Evolutionary conservation across 805 yeast species (phyloP), one percentile per base, ranked within the genome.

Genomic region (Yarrowia keelungensis): DNA sequence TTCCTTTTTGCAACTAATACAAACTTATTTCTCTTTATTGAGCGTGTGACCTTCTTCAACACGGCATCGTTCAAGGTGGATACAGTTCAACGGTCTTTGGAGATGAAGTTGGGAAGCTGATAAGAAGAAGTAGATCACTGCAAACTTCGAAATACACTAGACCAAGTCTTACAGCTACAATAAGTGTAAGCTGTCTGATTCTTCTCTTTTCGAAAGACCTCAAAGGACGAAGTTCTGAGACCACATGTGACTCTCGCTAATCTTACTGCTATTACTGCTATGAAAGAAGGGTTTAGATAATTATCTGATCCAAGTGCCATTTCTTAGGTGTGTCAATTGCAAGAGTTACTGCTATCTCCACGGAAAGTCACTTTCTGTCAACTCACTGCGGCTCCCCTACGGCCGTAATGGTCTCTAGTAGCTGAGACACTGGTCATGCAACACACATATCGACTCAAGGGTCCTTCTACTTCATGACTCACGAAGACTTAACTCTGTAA

Each of bases 1-100:
- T 45, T 16, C 26, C 10, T 45, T 16, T 16, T 19, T 12, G 11
- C 26, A 45, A 45, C 49, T 45, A n/a, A 14, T n/a, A 7, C 16
- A 41, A 14, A 8, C n/a, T n/a, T 14, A 7, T 1, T 41, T 8
- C 43, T 16, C 10, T 42, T 8, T 8, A n/a, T 7, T 8, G 46
- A 42, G 46, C 19, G 19, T n/a, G 46, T 42, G 47, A 16, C 47
- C 12, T 14, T 19, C 14, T 45, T 19, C 3, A 16, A 10, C 47
- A 47, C 51, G 51, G 38, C 51, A 47, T 26, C 51, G 14, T 8
- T 10, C 36, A 47, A 47, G 51, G 51, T 47, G 51, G 51, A 47
- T 47, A 47, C 36, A 26, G 51, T 47, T 47, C 16, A 5, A 22
- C 36, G 36, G 50, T 41, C 19, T 19, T 19, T 19, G 1, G 19